Conservation (phyloP, 2,329 filamentous ascomycete genomes). For the Cladosporium sp. region DNA sequence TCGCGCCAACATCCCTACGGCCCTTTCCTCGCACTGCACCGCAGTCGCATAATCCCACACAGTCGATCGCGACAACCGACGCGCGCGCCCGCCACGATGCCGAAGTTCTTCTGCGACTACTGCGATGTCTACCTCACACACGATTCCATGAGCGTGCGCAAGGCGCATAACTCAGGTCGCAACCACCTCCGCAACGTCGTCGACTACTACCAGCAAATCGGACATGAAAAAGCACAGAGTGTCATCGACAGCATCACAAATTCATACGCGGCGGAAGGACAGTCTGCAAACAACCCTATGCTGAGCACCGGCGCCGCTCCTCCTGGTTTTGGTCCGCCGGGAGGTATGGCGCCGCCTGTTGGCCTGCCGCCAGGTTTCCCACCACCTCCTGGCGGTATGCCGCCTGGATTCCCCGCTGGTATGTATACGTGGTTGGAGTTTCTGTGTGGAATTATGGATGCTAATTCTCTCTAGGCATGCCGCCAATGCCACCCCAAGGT, state of each 20-base stretch:
- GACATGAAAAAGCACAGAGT: slow-evolving; percentile 95
- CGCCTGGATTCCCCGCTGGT: slow-evolving; percentile 13
- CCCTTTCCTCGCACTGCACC: neutral
- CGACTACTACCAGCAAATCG: slow-evolving; percentile 98
- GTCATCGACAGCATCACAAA: slow-evolving; percentile 98
- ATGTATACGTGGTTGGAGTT: neutral
- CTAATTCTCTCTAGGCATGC: slow-evolving; percentile 1
- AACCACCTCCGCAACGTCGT: slow-evolving; percentile 97
- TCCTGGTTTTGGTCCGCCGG: slow-evolving; percentile 18
- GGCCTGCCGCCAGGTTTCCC: slow-evolving; percentile 24
- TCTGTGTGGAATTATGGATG: slow-evolving; percentile 39
- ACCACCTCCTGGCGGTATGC: slow-evolving; percentile 4
- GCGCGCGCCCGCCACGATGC: slow-evolving; percentile 22
- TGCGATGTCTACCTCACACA: slow-evolving; percentile 99
- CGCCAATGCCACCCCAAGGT: slow-evolving; percentile 4
- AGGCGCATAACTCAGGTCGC: slow-evolving; percentile 93
- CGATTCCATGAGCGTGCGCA: slow-evolving; percentile 99
- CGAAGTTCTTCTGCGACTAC: slow-evolving; percentile 65
- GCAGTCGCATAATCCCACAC: neutral
- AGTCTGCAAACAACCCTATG: slow-evolving; percentile 80
- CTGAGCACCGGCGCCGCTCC: slow-evolving; percentile 41
- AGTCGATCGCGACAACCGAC: neutral
- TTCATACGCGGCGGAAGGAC: slow-evolving; percentile 91
- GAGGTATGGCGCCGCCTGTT: slow-evolving; percentile 45
- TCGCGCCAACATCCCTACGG: neutral